Evolutionary conservation across 495 filamentous ascomycete genomes (phyloP), one percentile per base, ranked within the genome.

Genomic region (Tuber calosporum): DNA sequence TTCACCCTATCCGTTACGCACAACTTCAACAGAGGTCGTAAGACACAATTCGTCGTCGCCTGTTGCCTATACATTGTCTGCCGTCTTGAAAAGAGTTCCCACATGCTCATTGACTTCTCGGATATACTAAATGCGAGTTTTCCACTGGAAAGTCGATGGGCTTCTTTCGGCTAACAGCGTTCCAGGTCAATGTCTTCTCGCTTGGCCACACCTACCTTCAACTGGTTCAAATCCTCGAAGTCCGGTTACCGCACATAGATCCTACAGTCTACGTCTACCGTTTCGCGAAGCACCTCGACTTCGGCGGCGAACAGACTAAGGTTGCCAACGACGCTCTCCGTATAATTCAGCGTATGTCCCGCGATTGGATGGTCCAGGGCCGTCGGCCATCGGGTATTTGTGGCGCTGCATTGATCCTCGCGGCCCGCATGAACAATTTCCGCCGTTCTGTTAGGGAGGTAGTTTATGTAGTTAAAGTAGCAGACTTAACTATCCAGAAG

Each of bases 401-500:
- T 83, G 96, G 95, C 73, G 96, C 95, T 15, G 93, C 93, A 73
- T 86, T 99, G 72, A 92, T 99, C 76, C 88, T 99, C 76, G 96
- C 95, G 34, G 93, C 95, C 15, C 91, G 96, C 42, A 97, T 97
- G 89, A 96, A 97, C 85, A 97, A 97, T 82, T 98, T 94, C 82
- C 90, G 94, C 48, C 90, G 95, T 30, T 95, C 92, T 0, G 88
- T 96, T 8, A 87, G 93, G 38, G 95, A 99, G 83, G 90, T 98
- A 17, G 95, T 98, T 40, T 97, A 96, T 79, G 89, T 97, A 26
- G 96, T 97, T 73, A 97, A 97, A 78, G 94, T 97, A 40, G 93
- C 93, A 15, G 94, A 96, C 77, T 85, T 90, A 41, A 99, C 95
- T 4, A 91, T 99, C 76, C 89, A 90, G 72, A 91, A 94, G 77